Conservation (phyloP, 371 early-diverging fungal genomes). For the Capillidium rhysosporum region DNA sequence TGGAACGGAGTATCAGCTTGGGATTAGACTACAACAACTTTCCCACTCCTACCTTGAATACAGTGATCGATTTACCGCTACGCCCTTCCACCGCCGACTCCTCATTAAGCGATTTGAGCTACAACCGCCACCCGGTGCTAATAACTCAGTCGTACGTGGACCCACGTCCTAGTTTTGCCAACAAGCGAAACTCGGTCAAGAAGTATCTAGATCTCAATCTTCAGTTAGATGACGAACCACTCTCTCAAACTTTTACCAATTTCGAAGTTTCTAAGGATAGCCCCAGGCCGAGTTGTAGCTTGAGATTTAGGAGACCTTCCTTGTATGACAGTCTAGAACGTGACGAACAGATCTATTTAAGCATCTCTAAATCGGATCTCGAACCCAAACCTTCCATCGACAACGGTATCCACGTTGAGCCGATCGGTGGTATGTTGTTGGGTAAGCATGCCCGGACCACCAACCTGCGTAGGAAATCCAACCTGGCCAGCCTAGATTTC, state of each 20-base stretch:
- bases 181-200: too few relatives aligned
- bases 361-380: neutral
- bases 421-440: neutral
- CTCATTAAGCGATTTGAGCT: too few relatives aligned
- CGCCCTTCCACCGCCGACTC: too few relatives aligned
- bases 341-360: neutral
- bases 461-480: neutral
- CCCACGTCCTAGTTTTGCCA: neutral
- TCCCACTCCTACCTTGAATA: too few relatives aligned
- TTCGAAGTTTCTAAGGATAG: neutral
- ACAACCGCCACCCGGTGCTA: neutral
- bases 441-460: neutral
- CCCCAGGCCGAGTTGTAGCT: neutral
- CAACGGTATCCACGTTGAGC: neutral
- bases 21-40: too few relatives aligned
- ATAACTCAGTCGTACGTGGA: neutral
- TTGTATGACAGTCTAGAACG: neutral
- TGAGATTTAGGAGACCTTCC: neutral
- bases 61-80: too few relatives aligned
- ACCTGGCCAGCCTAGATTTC: neutral
- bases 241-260: neutral
- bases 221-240: neutral
- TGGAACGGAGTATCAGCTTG: too few relatives aligned
- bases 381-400: neutral
- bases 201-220: too few relatives aligned